phyloP scores from a whole-genome alignment of 2,329 filamentous ascomycete species.

The Pseudopithomyces chartarum region DNA sequence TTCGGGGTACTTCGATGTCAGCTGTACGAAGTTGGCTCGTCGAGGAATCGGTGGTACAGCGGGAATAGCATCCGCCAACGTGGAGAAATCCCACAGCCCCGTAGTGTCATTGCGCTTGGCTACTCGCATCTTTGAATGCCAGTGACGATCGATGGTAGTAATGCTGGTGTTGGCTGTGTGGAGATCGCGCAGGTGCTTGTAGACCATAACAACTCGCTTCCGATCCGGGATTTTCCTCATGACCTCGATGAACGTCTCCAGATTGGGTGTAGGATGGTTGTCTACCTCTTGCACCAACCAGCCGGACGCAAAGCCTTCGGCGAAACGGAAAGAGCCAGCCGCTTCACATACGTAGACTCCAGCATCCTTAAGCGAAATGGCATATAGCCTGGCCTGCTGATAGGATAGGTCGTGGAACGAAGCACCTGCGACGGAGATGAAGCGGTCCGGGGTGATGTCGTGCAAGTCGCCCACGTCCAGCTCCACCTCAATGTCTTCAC shows the following conservation, averaged over 20 bases:
- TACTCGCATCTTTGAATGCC: slow-evolving; percentile 92
- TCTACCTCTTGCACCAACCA: slow-evolving; percentile 94
- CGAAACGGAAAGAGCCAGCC: slow-evolving; percentile 88
- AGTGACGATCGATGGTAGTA: slow-evolving; percentile 91
- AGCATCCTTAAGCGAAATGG: slow-evolving; percentile 75
- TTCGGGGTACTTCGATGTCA: slow-evolving; percentile 84
- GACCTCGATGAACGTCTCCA: slow-evolving; percentile 88
- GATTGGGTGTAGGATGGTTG: slow-evolving; percentile 85
- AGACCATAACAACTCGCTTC: slow-evolving; percentile 87
- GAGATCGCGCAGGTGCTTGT: slow-evolving; percentile 92
- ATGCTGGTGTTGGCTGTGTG: slow-evolving; percentile 94
- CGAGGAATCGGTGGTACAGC: slow-evolving; percentile 72
- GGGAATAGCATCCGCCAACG: slow-evolving; percentile 80
- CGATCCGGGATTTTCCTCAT: slow-evolving; percentile 83
- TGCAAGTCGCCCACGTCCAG: slow-evolving; percentile 88
- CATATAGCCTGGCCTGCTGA: slow-evolving; percentile 94
- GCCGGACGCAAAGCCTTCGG: slow-evolving; percentile 84
- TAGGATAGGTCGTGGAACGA: slow-evolving; percentile 97
- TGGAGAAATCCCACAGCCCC: slow-evolving; percentile 92
- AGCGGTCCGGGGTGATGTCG: slow-evolving; percentile 92
- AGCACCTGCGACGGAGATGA: slow-evolving; percentile 89
- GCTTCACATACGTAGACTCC: slow-evolving; percentile 96
- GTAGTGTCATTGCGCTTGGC: slow-evolving; percentile 87
- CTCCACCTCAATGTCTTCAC: slow-evolving; percentile 83
- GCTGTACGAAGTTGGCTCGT: slow-evolving; percentile 87